Evolutionary conservation across 805 yeast species (phyloP), one percentile per base, ranked within the genome.

Genomic region (Metschnikowia matae): DNA sequence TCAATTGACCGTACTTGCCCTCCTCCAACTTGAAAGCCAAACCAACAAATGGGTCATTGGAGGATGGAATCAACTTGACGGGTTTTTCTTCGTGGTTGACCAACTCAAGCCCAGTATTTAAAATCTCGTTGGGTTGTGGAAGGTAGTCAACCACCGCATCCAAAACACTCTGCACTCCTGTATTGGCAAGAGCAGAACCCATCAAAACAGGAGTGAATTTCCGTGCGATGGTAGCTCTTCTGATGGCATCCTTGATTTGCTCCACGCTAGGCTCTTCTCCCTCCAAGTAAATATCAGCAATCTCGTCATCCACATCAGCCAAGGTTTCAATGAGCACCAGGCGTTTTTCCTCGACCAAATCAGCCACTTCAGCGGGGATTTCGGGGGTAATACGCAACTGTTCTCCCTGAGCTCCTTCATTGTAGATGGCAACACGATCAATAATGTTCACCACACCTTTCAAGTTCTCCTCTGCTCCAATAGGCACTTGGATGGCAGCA

Each of bases 1-100:
- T 94, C 63, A 94, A 81, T 77, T 94, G 99, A 61, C 99, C 99
- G 67, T 89, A 94, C 63, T 89, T 85, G 59, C 99, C 98, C 74
- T 94, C 99, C 75, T 94, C 99, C 58, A 94, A 83, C 75, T 94
- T 94, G 82, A 94, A 94, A n/a, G 99, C 99, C 53, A 94, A 79
- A 44, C 97, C 97, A 50, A 94, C 96, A 62, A 94, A 89, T 36
- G 97, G 96, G 59, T 83, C 81, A 49, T 75, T 64, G 17, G 83
- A 72, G 20, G 91, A 78, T 40, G 98, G 95, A 38, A 82, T 72
- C 60, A 94, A 74, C 56, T 82, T 81, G 40, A 94, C 83, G 43
- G 89, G 84, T 41, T 61, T 66, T 58, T 73, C 78, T 21, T 52
- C 58, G 23, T 76, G 74, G 68, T 85, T 96, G 29, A 75, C 75